phyloP scores from a whole-genome alignment of 495 filamentous ascomycete species.

The Penicillium steckii region DNA sequence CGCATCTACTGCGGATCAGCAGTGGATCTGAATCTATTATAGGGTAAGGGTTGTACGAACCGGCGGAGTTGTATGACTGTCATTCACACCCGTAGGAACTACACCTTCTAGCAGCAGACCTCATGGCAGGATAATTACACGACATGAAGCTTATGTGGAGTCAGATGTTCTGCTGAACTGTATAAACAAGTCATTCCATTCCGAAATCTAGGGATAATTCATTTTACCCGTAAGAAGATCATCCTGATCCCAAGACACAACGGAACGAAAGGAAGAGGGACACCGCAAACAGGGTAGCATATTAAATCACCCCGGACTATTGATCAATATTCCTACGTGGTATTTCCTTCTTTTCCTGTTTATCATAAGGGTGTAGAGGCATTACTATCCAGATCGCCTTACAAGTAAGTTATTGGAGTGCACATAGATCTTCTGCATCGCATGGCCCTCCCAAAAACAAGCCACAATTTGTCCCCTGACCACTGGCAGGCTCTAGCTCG shows the following conservation, averaged over 20 bases:
- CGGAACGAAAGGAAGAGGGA: neutral
- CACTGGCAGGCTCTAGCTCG: neutral
- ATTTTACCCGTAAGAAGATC: slow-evolving; percentile 23
- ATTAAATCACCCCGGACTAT: too few relatives aligned
- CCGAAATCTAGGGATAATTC: slow-evolving; percentile 17
- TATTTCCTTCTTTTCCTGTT: too few relatives aligned
- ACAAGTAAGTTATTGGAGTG: neutral
- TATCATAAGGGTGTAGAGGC: neutral
- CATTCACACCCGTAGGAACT: slow-evolving; percentile 17
- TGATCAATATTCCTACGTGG: too few relatives aligned
- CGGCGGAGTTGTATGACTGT: slow-evolving; percentile 25
- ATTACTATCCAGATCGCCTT: neutral
- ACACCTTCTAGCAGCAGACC: slow-evolving; percentile 22
- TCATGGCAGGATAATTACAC: slow-evolving; percentile 6
- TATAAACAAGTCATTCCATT: slow-evolving; percentile 16
- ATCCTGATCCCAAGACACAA: slow-evolving; percentile 4
- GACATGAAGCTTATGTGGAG: slow-evolving; percentile 13
- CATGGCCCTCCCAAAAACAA: neutral
- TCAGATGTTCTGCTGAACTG: slow-evolving; percentile 22
- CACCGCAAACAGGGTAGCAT: neutral
- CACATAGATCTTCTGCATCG: neutral
- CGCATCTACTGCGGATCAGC: too few relatives aligned
- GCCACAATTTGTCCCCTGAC: neutral
- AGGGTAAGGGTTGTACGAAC: slow-evolving; percentile 29
- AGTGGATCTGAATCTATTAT: slow-evolving; percentile 26